Conservation (phyloP, 1,284 basidiomycete species). For the Mrakiaceae sp. region DNA sequence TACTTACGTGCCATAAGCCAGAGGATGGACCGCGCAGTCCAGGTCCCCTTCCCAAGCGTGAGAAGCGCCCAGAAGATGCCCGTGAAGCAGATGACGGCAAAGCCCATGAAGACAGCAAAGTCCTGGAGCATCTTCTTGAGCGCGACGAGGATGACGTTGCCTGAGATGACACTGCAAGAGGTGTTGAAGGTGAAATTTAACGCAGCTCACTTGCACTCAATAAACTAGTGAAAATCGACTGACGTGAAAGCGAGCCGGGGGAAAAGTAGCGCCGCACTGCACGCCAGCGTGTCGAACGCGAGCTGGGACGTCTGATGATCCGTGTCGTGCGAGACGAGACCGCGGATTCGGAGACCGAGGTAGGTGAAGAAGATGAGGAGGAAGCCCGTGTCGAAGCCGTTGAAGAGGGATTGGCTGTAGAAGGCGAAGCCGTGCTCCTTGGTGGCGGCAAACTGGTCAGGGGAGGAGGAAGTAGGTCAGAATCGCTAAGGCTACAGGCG, state of each 20-base stretch:
- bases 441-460: conserved; percentile 29
- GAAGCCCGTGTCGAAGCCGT: conserved; percentile 73
- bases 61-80: conserved; percentile 74
- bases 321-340: conserved; percentile 44
- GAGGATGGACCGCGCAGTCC: conserved; percentile 43
- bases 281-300: conserved; percentile 71
- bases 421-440: conserved; percentile 51
- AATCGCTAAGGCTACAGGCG: no score
- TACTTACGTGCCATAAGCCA: conserved; percentile 39
- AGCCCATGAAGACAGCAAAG: conserved; percentile 71
- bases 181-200: no score
- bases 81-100: conserved; percentile 58
- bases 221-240: no score
- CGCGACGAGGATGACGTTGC: conserved; percentile 64
- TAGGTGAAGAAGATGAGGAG: conserved; percentile 61
- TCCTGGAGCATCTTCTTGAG: conserved; percentile 13
- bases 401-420: conserved; percentile 39
- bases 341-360: conserved; percentile 52
- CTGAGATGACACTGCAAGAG: conserved; percentile 70
- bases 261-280: conserved; percentile 75
- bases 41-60: conserved; percentile 55
- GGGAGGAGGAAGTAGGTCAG: neutral
- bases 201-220: no score
- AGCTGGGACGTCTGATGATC: conserved; percentile 45
- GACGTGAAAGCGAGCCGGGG: conserved; percentile 71